These are phyloP conservation scores for Lobosporangium transversale DNA, from an alignment of 192 early-diverging fungal species.

Conservation along the genomic window DNA sequence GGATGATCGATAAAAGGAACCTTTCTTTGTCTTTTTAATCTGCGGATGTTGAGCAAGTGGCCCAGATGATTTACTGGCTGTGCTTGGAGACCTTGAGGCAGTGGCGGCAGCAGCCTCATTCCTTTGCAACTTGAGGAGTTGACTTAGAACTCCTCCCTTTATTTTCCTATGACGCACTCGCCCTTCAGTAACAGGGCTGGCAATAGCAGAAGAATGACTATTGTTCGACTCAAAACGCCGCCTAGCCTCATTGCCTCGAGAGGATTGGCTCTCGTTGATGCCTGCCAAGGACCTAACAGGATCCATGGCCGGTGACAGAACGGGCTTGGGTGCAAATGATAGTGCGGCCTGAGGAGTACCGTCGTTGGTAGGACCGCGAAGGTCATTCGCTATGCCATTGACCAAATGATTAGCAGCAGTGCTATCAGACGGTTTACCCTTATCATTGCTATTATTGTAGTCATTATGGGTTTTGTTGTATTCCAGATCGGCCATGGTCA, in stretches of 20 bases:
- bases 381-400: too few species aligned
- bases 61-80: not conserved
- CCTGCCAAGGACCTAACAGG: slow-evolving; percentile 4
- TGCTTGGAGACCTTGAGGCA: slow-evolving; percentile 2
- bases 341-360: slow-evolving; percentile 32
- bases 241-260: slow-evolving; percentile 2
- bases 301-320: slow-evolving; percentile 23
- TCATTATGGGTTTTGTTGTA: not conserved
- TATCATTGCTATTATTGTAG: not conserved
- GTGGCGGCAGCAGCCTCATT: slow-evolving; percentile 36
- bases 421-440: not conserved
- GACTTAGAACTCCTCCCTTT: slow-evolving; percentile 44
- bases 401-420: too few species aligned
- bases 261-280: slow-evolving; percentile 13
- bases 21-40: slow-evolving; percentile 38
- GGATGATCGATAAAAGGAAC: slow-evolving; percentile 36
- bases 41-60: slow-evolving; percentile 16
- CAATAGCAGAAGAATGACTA: not conserved
- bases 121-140: slow-evolving; percentile 29
- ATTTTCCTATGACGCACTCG: slow-evolving; percentile 39
- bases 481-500: slow-evolving; percentile 28
- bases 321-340: slow-evolving; percentile 16
- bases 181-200: not conserved
- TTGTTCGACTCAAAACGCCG: slow-evolving; percentile 10
- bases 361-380: slow-evolving; percentile 12